A percentile compares a stretch with the other conserved stretches of the same genome.
Conservation (phyloP, 805 yeast genomes). For the Barnettozyma wickerhamii region DNA sequence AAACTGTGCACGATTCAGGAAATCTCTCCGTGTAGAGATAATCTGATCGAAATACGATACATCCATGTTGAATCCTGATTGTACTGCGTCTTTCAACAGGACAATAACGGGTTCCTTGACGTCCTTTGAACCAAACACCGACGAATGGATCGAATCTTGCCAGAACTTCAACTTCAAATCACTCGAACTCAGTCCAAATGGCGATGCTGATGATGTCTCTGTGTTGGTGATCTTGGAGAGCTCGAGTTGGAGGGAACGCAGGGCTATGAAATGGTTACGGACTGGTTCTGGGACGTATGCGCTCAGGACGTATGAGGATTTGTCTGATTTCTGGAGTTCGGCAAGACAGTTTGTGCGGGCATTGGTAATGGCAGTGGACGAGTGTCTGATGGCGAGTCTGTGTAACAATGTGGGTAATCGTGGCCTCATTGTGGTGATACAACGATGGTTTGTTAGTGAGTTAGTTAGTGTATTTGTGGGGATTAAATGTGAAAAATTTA, state of each 20-base stretch:
- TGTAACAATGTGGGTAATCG: no score
- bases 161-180: constrained; percentile 66
- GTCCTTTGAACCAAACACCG: constrained; percentile 39
- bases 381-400: no score
- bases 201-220: constrained; percentile 32
- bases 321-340: constrained; percentile 43
- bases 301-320: constrained; percentile 60
- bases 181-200: constrained; percentile 20
- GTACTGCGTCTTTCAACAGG: constrained; percentile 50
- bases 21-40: constrained; percentile 53
- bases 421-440: neutral
- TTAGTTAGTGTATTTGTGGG: neutral
- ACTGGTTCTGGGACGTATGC: constrained; percentile 67
- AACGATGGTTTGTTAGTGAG: neutral
- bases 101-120: constrained; percentile 63
- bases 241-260: constrained; percentile 63
- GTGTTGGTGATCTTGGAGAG: constrained; percentile 40
- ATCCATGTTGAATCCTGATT: constrained; percentile 47
- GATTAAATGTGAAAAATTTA: no score
- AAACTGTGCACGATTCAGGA: constrained; percentile 44
- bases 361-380: neutral
- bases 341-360: constrained; percentile 3
- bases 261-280: constrained; percentile 57
- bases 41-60: constrained; percentile 52
- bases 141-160: constrained; percentile 54